A percentile compares a stretch with the other conserved stretches of the same genome.
phyloP scores from a whole-genome alignment of 2,329 filamentous ascomycete species.

The Metarhizium robertsii region DNA sequence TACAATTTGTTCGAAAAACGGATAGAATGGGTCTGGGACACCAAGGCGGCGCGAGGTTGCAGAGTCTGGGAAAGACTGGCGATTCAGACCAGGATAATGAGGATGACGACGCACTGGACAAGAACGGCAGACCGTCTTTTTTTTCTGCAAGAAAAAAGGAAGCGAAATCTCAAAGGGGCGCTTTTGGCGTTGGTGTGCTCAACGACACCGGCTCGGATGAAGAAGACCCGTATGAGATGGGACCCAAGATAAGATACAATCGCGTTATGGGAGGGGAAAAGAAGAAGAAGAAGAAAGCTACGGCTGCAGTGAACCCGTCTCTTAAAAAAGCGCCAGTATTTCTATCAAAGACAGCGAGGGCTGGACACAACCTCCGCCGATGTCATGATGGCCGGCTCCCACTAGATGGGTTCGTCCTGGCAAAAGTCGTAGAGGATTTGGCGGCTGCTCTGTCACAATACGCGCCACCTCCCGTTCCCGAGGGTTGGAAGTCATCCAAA shows the following conservation, averaged over 20 bases:
- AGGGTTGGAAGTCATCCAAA: constrained; percentile 63
- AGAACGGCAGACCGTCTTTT: constrained; percentile 8
- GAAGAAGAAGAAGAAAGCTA: constrained; percentile 55
- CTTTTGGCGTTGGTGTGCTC: constrained; percentile 78
- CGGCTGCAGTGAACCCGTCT: constrained; percentile 51
- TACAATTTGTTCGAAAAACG: constrained; percentile 54
- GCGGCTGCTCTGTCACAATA: constrained; percentile 31
- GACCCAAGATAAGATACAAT: constrained; percentile 83
- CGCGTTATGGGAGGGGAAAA: constrained; percentile 72
- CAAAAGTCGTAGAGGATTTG: constrained; percentile 36
- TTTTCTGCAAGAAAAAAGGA: constrained; percentile 37
- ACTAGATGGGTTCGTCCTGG: constrained; percentile 70
- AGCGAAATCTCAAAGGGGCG: constrained; percentile 42
- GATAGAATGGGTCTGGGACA: constrained; percentile 65
- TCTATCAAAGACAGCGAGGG: constrained; percentile 46
- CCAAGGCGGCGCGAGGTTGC: constrained; percentile 46
- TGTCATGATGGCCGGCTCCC: constrained; percentile 79
- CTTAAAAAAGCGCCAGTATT: constrained; percentile 63
- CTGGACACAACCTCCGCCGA: constrained; percentile 34
- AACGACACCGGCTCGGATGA: constrained; percentile 94
- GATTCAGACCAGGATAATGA: constrained; percentile 38
- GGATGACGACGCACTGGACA: constrained; percentile 12
- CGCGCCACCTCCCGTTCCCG: constrained; percentile 57
- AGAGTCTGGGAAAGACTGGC: constrained; percentile 23
- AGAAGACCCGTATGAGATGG: constrained; percentile 88